Evolutionary conservation across 352 stramenopile genomes (phyloP).

Genomic region (Phytophthora ohioensis): DNA sequence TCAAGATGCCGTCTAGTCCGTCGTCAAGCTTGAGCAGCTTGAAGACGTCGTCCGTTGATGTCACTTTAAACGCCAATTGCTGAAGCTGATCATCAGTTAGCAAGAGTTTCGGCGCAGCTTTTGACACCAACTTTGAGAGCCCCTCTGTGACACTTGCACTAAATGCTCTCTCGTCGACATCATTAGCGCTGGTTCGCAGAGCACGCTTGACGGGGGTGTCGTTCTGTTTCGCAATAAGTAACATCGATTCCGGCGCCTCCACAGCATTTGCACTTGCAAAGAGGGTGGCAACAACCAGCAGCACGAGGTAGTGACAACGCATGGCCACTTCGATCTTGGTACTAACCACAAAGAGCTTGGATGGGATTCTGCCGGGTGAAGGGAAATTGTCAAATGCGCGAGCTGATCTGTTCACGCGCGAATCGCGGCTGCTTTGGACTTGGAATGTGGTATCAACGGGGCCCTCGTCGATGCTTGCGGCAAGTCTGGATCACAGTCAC

Average conservation of each 20-base stretch:
- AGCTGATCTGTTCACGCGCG: too few relatives aligned
- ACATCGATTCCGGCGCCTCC: neutral
- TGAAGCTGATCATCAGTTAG: neutral
- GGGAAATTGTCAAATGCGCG: too few relatives aligned
- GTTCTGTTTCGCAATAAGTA: neutral
- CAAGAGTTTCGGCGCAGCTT: neutral
- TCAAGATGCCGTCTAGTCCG: neutral
- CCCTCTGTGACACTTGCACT: neutral
- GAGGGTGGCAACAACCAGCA: neutral
- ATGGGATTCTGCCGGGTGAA: neutral
- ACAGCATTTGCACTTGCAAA: conserved; percentile 5
- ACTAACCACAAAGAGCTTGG: neutral
- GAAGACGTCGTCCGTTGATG: neutral
- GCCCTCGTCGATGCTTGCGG: too few relatives aligned
- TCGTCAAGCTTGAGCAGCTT: conserved; percentile 9
- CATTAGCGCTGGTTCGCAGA: neutral
- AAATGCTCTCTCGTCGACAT: conserved; percentile 3
- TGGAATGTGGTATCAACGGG: too few relatives aligned
- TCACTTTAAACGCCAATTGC: neutral
- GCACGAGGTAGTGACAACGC: neutral
- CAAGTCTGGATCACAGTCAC: too few relatives aligned
- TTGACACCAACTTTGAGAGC: neutral
- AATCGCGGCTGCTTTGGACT: too few relatives aligned
- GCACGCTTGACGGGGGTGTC: neutral
- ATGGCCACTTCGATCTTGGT: neutral